phyloP scores from a whole-genome alignment of 148 eudicot genomes.

The Rheum nobile region DNA sequence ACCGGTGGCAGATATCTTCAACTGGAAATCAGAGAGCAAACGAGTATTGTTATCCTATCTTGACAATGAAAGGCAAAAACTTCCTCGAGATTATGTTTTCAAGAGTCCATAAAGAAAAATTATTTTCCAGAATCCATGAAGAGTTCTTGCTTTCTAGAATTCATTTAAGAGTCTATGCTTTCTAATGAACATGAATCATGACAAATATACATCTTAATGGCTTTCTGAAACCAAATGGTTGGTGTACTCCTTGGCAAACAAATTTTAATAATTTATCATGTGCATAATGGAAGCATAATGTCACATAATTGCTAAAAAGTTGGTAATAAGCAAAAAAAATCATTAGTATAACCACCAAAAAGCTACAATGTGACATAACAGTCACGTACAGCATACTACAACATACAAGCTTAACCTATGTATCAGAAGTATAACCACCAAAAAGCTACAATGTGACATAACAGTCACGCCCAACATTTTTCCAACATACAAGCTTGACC shows the following conservation, averaged over 20 bases:
- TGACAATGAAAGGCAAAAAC: background rate
- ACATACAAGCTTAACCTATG: too few species aligned
- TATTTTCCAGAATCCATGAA: background rate
- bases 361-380: too few species aligned
- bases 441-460: background rate
- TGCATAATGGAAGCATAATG: background rate
- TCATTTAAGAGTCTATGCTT: background rate
- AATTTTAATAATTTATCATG: background rate
- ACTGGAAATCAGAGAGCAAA: conserved; percentile 23
- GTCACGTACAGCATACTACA: too few species aligned
- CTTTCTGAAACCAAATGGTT: background rate
- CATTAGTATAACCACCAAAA: background rate
- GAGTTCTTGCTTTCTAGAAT: background rate
- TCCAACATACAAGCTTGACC: background rate
- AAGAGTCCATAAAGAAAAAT: background rate
- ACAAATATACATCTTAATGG: background rate
- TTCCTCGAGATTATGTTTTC: background rate
- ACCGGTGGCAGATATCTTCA: conserved; percentile 54
- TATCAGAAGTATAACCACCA: background rate
- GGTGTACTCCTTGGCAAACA: background rate
- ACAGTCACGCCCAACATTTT: background rate
- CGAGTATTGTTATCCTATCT: background rate
- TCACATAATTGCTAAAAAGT: background rate
- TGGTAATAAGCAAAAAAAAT: background rate
- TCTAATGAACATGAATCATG: background rate